Conservation (phyloP, 805 yeast genomes). For the Lipomyces kockii region DNA sequence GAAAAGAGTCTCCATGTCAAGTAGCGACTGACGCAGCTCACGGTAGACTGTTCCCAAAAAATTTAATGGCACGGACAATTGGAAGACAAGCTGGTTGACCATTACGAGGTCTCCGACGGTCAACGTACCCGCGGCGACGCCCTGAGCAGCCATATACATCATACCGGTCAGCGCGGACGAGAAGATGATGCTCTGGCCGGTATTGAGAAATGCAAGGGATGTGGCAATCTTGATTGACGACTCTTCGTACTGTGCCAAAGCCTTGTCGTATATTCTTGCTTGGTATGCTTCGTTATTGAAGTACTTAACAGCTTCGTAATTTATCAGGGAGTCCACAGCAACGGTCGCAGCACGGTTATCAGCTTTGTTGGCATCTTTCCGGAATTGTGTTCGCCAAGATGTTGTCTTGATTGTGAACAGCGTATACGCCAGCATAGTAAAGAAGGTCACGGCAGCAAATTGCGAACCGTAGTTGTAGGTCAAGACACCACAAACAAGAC, state of each 20-base stretch:
- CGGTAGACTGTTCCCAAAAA: conserved; percentile 95
- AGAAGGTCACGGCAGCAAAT: conserved; percentile 86
- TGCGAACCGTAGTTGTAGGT: conserved; percentile 89
- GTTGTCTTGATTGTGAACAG: conserved; percentile 89
- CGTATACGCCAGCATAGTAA: conserved; percentile 88
- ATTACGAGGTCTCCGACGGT: conserved; percentile 95
- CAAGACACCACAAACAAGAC: conserved; percentile 89
- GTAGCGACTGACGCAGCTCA: conserved; percentile 86
- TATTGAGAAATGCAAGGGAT: conserved; percentile 70
- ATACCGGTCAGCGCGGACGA: conserved; percentile 90
- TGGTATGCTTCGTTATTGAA: conserved; percentile 89
- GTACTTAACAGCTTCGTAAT: conserved; percentile 91
- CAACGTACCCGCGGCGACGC: conserved; percentile 79
- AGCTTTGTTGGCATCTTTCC: conserved; percentile 87
- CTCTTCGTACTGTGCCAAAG: conserved; percentile 73
- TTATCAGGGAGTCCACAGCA: conserved; percentile 90
- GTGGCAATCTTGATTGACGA: conserved; percentile 75
- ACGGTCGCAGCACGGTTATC: conserved; percentile 96
- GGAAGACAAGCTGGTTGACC: conserved; percentile 94
- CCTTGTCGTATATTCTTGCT: conserved; percentile 74
- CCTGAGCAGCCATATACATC: conserved; percentile 94
- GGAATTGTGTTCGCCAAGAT: conserved; percentile 92
- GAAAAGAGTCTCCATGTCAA: conserved; percentile 96
- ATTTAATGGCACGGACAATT: conserved; percentile 90
- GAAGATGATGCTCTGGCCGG: conserved; percentile 79